Base-by-base conservation (phyloP, 2,329 filamentous ascomycete species). In the Pseudogymnoascus sp. region DNA sequence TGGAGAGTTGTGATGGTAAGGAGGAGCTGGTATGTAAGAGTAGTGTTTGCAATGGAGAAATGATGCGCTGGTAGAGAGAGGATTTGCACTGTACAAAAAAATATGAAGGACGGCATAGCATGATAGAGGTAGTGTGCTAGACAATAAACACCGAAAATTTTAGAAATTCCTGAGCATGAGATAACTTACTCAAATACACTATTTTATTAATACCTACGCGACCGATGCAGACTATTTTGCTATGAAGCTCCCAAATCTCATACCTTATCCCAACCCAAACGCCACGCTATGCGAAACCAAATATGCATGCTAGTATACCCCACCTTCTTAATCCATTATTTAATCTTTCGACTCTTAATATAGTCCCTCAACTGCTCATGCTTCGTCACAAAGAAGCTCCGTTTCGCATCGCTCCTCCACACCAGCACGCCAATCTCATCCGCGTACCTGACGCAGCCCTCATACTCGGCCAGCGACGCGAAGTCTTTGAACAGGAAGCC, bases 401-500 rank as follows among this genome's bases (percentile, higher is more conserved):
- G 83, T 72, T 86, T 87, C 60, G 79, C 78, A 70, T 96, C 89
- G 67, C 86, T 94, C 71, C 86, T 87, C 91, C 93, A 97, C 3
- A 89, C 83, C 70, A 97, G 73, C 31, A 99, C 92, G 13, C 94
- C 94, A 64, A 97, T 86, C 71, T 95, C 91, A 67, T 93, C 88
- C 0, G 94, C 93, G 74, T 97, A 94, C 63, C 84, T 83, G 4
- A 84, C 81, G 9, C 90, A 83, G 47, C 83, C 85, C 58, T 83
- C 78, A 71, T 90, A 94, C 71, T 92, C 89, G 61, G 81, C 81
- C 59, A 80, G 77, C 33, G 81, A 85, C 44, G 85, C 84, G 71
- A 97, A 96, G 65, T 97, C 93, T 70, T 88, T 88, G 78, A 99
- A 96, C 29, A 97, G 74, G 72, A 91, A 97, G 0, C 94, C 94